These are phyloP conservation scores for Daedalea quercina DNA, from an alignment of 768 basidiomycete species.

Conservation along the genomic window DNA sequence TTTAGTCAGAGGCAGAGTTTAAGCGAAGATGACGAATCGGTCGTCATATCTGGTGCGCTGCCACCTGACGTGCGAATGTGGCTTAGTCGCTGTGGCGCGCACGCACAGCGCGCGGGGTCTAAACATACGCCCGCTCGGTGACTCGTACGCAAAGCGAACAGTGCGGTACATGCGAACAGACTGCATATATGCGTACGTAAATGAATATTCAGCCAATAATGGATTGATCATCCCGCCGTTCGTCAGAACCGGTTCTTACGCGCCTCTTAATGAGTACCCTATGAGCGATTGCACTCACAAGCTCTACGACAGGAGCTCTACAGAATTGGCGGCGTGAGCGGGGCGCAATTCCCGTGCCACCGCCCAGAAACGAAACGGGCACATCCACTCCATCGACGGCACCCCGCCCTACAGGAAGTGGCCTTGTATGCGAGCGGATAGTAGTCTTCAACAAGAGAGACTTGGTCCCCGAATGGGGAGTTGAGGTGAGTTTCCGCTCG, in stretches of 20 bases:
- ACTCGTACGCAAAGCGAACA: too few relatives aligned
- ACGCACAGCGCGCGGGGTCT: not conserved
- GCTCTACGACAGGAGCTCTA: slow-evolving; percentile 40
- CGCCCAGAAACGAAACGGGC: slow-evolving; percentile 11
- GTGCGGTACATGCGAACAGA: too few relatives aligned
- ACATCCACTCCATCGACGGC: slow-evolving; percentile 4
- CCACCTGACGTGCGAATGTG: not conserved
- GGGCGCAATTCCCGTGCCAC: slow-evolving; percentile 33
- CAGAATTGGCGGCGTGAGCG: slow-evolving; percentile 65
- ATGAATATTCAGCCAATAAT: too few relatives aligned
- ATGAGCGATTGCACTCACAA: not conserved
- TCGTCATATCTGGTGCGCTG: not conserved
- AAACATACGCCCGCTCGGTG: too few relatives aligned
- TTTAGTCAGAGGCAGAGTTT: not conserved
- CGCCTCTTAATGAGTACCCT: not conserved
- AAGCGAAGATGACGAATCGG: not conserved
- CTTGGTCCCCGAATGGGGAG: slow-evolving; percentile 81
- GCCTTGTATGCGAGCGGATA: slow-evolving; percentile 65
- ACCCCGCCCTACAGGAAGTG: slow-evolving; percentile 8
- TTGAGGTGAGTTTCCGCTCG: slow-evolving; percentile 51
- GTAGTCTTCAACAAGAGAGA: slow-evolving; percentile 93
- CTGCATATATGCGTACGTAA: too few relatives aligned
- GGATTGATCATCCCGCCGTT: too few relatives aligned
- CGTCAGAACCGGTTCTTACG: not conserved
- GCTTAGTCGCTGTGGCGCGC: not conserved